A percentile compares a stretch with the other conserved stretches of the same genome.
Evolutionary conservation across 108 stramenopile genomes (phyloP).

Genomic region (Cyclotella kingstonii): DNA sequence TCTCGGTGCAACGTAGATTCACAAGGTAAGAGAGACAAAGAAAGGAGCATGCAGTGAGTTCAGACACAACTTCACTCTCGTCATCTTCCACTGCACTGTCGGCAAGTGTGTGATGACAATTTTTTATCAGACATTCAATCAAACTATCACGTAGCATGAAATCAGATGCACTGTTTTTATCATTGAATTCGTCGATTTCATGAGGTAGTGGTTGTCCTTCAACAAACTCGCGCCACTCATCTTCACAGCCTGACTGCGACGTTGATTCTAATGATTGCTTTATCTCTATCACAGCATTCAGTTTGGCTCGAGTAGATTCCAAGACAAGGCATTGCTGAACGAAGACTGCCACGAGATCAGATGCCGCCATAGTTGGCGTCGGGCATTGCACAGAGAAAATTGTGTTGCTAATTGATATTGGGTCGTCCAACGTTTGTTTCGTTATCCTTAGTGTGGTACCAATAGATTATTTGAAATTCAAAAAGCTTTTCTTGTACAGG

Average conservation of each 20-base stretch:
- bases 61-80: neutral
- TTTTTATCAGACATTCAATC: neutral
- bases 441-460: neutral
- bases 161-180: neutral
- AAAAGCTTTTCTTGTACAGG: too few relatives aligned
- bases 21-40: neutral
- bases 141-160: neutral
- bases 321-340: constrained; percentile 9
- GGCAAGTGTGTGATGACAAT: neutral
- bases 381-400: neutral
- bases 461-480: too few relatives aligned
- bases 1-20: constrained; percentile 2
- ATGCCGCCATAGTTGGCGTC: constrained; percentile 1
- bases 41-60: neutral
- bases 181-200: neutral
- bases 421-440: neutral
- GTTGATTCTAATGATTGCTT: neutral
- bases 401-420: neutral
- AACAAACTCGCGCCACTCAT: too few relatives aligned
- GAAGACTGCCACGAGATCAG: constrained; percentile 12
- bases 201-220: neutral
- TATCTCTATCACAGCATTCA: neutral
- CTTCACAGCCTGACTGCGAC: too few relatives aligned
- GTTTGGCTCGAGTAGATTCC: too few relatives aligned
- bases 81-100: neutral